These are phyloP conservation scores for Picea sitchensis DNA, from an alignment of 75 land plant genomes.

Conservation along the genomic window DNA sequence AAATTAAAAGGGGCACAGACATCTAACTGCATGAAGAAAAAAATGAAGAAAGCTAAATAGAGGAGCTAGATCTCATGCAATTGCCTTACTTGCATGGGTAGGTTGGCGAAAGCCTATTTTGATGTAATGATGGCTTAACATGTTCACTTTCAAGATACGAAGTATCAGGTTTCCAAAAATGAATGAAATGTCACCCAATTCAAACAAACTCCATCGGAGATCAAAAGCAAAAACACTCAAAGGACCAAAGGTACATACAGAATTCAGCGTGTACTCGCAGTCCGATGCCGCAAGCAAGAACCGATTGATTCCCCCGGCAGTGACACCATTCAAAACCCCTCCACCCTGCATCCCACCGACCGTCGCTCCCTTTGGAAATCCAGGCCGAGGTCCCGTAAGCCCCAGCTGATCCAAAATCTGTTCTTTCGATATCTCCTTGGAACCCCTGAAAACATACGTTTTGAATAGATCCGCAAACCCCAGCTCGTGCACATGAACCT, in stretches of 20 bases:
- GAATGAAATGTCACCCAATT: not conserved
- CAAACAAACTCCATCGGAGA: not conserved
- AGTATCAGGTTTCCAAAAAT: too few species aligned
- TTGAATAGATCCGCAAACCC: constrained; percentile 87
- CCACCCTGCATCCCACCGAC: constrained; percentile 12
- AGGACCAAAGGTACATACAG: constrained; percentile 33
- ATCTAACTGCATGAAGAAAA: too few species aligned
- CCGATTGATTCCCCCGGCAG: constrained; percentile 44
- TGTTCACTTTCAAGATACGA: too few species aligned
- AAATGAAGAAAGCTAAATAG: too few species aligned
- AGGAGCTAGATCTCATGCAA: too few species aligned
- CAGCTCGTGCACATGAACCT: constrained; percentile 95
- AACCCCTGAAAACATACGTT: constrained; percentile 84
- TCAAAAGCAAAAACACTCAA: not conserved
- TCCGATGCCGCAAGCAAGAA: constrained; percentile 86
- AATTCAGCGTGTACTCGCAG: constrained; percentile 86
- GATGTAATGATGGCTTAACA: too few species aligned
- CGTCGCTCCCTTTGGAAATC: constrained; percentile 20
- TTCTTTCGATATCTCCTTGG: constrained; percentile 83
- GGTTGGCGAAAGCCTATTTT: too few species aligned
- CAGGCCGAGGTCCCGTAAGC: constrained; percentile 22
- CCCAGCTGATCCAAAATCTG: constrained; percentile 96
- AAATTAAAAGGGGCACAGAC: too few species aligned
- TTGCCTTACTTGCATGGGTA: too few species aligned
- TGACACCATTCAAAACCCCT: constrained; percentile 24